Conservation (phyloP, 176 grass and related monocot species). For the Saccharum officinarum region DNA sequence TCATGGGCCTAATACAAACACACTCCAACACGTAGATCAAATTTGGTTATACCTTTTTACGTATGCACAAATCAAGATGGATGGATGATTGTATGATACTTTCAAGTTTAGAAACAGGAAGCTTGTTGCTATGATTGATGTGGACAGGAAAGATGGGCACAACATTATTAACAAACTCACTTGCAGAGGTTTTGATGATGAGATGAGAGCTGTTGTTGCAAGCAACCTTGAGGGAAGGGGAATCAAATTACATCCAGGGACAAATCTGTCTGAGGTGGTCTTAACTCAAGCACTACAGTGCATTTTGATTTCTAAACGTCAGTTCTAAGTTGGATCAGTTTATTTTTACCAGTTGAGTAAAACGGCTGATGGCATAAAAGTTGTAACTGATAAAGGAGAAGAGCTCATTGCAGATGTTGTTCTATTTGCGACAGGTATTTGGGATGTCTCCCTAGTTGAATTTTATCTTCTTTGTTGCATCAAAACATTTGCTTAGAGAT, state of each 20-base stretch:
- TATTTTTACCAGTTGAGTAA: slow-evolving; percentile 72
- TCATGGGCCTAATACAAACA: no score
- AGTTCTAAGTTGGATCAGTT: not conserved
- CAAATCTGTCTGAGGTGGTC: slow-evolving; percentile 74
- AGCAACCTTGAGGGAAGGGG: slow-evolving; percentile 94
- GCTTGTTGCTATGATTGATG: not conserved
- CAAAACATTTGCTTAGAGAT: not conserved
- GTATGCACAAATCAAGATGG: not conserved
- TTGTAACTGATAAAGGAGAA: slow-evolving; percentile 80
- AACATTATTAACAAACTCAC: not conserved
- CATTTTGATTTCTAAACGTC: not conserved
- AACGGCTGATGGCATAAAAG: slow-evolving; percentile 80
- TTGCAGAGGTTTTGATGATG: slow-evolving; percentile 92
- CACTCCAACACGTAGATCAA: no score
- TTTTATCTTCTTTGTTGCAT: not conserved
- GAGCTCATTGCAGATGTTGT: slow-evolving; percentile 87
- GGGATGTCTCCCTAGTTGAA: not conserved
- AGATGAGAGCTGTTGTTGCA: slow-evolving; percentile 88
- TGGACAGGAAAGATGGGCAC: not conserved
- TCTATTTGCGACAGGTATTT: slow-evolving; percentile 95
- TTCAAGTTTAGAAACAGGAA: not conserved
- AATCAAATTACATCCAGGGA: slow-evolving; percentile 71
- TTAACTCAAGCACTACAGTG: not conserved
- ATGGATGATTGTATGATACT: not conserved
- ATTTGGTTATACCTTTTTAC: not conserved